Percentiles rank a stretch among this genome's conserved stretches.
Evolutionary conservation across 208 protist genomes (phyloP).

Genomic region (Leishmania guyanensis): DNA sequence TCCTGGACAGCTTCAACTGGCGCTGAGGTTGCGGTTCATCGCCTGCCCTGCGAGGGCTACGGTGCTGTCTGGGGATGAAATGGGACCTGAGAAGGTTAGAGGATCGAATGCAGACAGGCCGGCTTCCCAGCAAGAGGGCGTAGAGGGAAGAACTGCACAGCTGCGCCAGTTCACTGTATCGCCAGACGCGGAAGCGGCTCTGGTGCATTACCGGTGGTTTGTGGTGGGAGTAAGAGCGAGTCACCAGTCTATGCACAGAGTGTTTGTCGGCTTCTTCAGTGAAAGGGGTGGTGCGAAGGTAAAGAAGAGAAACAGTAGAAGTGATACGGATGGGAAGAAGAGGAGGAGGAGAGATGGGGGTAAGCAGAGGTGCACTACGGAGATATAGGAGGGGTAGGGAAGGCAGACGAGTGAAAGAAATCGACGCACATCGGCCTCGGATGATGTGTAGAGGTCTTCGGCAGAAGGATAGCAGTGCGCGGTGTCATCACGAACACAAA

Average conservation of each 20-base stretch:
- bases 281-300: background rate
- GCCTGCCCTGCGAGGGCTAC: background rate
- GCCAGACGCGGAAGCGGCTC: background rate
- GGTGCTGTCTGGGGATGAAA: background rate
- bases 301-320: background rate
- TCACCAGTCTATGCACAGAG: background rate
- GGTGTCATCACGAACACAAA: background rate
- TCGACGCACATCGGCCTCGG: background rate
- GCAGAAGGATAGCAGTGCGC: background rate
- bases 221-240: background rate
- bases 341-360: background rate
- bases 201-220: background rate
- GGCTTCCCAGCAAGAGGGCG: background rate
- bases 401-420: background rate
- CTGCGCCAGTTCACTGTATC: background rate
- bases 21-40: background rate
- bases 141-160: background rate
- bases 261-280: background rate
- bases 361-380: background rate
- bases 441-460: background rate
- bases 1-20: background rate
- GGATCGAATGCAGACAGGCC: background rate
- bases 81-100: background rate
- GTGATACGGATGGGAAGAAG: background rate
- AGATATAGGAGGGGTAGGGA: background rate